Conservation (phyloP, 345 rosid species). For the Gossypium ekmanianum region DNA sequence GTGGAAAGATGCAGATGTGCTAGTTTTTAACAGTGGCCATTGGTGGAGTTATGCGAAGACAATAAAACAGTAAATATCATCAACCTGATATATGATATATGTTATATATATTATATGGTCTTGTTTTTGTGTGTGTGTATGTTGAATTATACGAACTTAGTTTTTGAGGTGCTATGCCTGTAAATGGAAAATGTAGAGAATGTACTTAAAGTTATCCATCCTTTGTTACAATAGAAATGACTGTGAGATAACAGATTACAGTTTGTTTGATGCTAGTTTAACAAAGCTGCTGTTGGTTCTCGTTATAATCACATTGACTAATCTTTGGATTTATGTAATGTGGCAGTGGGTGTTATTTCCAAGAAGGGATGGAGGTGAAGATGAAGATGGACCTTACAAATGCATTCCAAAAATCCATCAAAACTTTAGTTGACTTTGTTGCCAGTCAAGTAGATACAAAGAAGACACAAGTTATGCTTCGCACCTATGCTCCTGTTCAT, state of each 20-base stretch:
- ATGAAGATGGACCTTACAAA: conserved; percentile 47
- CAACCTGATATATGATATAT: conserved; percentile 1
- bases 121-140: neutral
- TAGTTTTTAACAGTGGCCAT: conserved; percentile 81
- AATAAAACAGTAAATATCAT: conserved; percentile 43
- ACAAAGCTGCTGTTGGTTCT: neutral
- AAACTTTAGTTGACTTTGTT: conserved; percentile 48
- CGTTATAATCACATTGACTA: conserved; percentile 10
- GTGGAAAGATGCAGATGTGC: conserved; percentile 75
- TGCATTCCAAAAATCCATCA: conserved; percentile 42
- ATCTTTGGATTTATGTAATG: conserved; percentile 13
- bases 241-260: neutral
- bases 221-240: neutral
- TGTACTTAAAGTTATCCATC: neutral
- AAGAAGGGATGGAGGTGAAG: conserved; percentile 46
- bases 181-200: neutral
- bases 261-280: conserved; percentile 5
- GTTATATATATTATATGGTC: neutral
- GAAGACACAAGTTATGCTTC: conserved; percentile 55
- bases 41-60: conserved; percentile 94
- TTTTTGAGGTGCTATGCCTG: neutral
- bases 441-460: conserved; percentile 37
- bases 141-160: neutral
- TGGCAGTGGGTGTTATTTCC: conserved; percentile 56
- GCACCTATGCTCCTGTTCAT: conserved; percentile 62